A percentile compares a stretch with the other conserved stretches of the same genome.
phyloP scores from a whole-genome alignment of 768 basidiomycete genomes.

The Tylopilus cervinicoccineus region DNA sequence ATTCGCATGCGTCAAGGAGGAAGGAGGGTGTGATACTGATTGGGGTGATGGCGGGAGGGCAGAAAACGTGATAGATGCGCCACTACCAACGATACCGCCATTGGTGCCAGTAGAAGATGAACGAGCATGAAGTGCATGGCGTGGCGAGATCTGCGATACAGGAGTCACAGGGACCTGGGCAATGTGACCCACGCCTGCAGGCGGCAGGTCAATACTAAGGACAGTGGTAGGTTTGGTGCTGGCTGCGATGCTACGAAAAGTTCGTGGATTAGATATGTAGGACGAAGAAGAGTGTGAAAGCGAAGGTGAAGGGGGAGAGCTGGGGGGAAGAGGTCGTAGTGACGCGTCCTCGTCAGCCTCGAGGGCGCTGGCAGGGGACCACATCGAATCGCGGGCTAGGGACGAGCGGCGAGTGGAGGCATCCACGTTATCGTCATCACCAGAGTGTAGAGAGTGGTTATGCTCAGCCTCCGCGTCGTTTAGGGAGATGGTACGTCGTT shows the following conservation, averaged over 20 bases:
- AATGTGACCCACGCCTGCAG: conserved; percentile 86
- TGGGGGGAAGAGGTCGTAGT: conserved; percentile 84
- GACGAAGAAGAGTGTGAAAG: conserved; percentile 82
- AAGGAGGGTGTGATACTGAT: conserved; percentile 43
- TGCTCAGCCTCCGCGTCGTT: conserved; percentile 52
- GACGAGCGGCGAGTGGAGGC: conserved; percentile 53
- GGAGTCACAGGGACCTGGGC: conserved; percentile 76
- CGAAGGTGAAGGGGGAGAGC: conserved; percentile 80
- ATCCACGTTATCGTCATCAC: conserved; percentile 40
- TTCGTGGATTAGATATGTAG: conserved; percentile 75
- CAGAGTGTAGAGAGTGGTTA: conserved; percentile 33
- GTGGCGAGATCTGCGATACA: conserved; percentile 42
- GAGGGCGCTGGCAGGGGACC: conserved; percentile 70
- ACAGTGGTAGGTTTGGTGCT: conserved; percentile 95
- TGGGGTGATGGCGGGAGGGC: conserved; percentile 52
- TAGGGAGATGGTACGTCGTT: conserved; percentile 61
- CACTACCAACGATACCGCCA: conserved; percentile 41
- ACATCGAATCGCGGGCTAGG: conserved; percentile 66
- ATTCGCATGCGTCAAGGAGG: conserved; percentile 24
- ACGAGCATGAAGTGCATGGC: conserved; percentile 57
- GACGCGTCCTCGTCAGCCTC: conserved; percentile 97
- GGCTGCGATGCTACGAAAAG: conserved; percentile 77
- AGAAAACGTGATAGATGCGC: conserved; percentile 70
- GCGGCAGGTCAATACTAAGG: conserved; percentile 80
- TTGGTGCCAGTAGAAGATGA: conserved; percentile 54